These are phyloP conservation scores for Suhomyces terraborum DNA, from an alignment of 1,139 yeast genomes.

Conservation along the genomic window DNA sequence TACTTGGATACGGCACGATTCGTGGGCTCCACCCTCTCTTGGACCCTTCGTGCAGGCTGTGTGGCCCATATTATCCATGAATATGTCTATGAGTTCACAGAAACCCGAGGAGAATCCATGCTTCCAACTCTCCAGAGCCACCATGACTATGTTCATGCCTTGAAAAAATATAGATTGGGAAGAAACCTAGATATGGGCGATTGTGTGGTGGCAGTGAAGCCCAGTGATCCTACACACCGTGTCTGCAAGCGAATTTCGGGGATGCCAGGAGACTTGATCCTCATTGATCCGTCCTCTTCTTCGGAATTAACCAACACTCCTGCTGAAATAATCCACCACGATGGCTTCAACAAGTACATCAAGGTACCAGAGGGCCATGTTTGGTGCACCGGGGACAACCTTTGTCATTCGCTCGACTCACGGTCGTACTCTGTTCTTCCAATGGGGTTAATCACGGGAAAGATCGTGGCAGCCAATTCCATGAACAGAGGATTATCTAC, in stretches of 20 bases:
- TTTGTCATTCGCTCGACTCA: constrained; percentile 87
- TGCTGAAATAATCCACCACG: constrained; percentile 33
- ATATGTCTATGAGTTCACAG: constrained; percentile 72
- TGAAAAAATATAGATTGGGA: constrained; percentile 62
- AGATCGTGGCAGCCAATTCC: constrained; percentile 69
- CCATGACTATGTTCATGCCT: constrained; percentile 79
- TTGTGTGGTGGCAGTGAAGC: constrained; percentile 83
- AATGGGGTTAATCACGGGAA: constrained; percentile 83
- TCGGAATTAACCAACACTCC: constrained; percentile 50
- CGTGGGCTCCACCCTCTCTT: constrained; percentile 37
- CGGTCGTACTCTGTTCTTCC: constrained; percentile 88
- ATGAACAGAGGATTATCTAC: constrained; percentile 36
- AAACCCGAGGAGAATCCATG: constrained; percentile 93
- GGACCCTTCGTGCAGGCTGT: constrained; percentile 66
- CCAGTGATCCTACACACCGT: constrained; percentile 82
- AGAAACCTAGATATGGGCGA: constrained; percentile 75
- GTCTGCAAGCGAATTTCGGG: constrained; percentile 94
- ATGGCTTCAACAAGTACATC: constrained; percentile 60
- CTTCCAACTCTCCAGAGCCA: constrained; percentile 78
- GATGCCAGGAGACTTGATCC: constrained; percentile 88
- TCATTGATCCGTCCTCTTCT: constrained; percentile 76
- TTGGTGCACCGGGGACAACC: constrained; percentile 96
- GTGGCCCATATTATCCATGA: constrained; percentile 67
- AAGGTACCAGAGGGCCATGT: constrained; percentile 87
- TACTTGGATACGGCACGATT: constrained; percentile 31